These are phyloP conservation scores for Phytopythium aichiense DNA, from an alignment of 352 stramenopile species.

Conservation along the genomic window DNA sequence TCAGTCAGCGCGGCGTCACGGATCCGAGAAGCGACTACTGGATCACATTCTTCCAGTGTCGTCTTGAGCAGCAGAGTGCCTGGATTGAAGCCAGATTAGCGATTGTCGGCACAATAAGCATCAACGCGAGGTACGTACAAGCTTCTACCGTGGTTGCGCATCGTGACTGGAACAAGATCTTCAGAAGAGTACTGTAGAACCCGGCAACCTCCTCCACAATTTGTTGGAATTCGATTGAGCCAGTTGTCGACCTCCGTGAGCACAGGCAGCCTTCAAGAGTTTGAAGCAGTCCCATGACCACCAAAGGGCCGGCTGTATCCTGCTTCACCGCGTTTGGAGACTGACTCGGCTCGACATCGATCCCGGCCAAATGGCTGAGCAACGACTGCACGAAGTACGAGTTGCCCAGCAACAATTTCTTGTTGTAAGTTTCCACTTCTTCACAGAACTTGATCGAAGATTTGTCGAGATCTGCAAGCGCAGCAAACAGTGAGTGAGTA, in stretches of 20 bases:
- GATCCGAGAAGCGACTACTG: constrained; percentile 76
- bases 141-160: constrained; percentile 84
- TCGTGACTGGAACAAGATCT: constrained; percentile 87
- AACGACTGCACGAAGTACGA: constrained; percentile 63
- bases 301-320: constrained; percentile 50
- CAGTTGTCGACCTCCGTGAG: constrained; percentile 85
- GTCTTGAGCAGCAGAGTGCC: constrained; percentile 91
- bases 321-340: constrained; percentile 2
- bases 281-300: constrained; percentile 90
- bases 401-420: constrained; percentile 71
- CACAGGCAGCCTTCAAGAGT: constrained; percentile 90
- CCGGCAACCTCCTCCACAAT: constrained; percentile 64
- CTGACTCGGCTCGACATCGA: constrained; percentile 37
- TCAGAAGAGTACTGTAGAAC: constrained; percentile 80
- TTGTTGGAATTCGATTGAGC: constrained; percentile 50
- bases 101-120: background rate
- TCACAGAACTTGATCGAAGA: constrained; percentile 58
- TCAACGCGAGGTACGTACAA: constrained; percentile 35
- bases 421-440: constrained; percentile 71
- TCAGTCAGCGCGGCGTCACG: constrained; percentile 91
- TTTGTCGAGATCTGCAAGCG: constrained; percentile 37
- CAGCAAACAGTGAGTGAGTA: background rate
- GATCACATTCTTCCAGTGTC: constrained; percentile 86
- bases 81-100: constrained; percentile 22
- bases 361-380: constrained; percentile 50